Evolutionary conservation across 768 basidiomycete species (phyloP).

Genomic region (Leccinellum rugosiceps): DNA sequence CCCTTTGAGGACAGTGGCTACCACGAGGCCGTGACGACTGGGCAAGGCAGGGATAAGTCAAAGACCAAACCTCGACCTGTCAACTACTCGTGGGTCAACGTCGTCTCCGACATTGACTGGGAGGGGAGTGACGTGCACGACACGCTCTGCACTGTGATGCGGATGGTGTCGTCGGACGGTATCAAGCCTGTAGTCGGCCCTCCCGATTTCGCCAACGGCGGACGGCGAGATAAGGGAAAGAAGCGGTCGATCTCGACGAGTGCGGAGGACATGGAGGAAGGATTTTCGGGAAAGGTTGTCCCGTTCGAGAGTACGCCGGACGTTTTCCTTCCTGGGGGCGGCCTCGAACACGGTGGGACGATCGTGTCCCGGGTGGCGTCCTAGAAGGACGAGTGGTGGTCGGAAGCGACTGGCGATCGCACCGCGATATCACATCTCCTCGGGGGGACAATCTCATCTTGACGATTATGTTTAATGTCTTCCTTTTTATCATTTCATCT

Average conservation of each 20-base stretch:
- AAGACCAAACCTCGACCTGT: slow-evolving; percentile 44
- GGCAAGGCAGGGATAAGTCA: slow-evolving; percentile 24
- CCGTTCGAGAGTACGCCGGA: slow-evolving; percentile 36
- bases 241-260: slow-evolving; percentile 8
- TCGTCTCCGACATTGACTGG: slow-evolving; percentile 78
- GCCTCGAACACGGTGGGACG: slow-evolving; percentile 33
- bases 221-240: slow-evolving; percentile 30
- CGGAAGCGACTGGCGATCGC: background rate
- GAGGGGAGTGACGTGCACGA: slow-evolving; percentile 74
- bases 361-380: slow-evolving; percentile 35
- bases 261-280: slow-evolving; percentile 18
- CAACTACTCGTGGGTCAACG: slow-evolving; percentile 80
- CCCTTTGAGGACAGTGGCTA: slow-evolving; percentile 26
- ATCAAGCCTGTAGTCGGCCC: slow-evolving; percentile 27
- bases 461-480: background rate
- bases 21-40: slow-evolving; percentile 18
- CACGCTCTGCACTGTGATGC: slow-evolving; percentile 39
- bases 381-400: slow-evolving; percentile 7
- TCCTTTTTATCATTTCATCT: background rate
- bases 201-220: slow-evolving; percentile 19
- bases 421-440: background rate
- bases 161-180: slow-evolving; percentile 34
- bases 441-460: background rate
- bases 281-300: slow-evolving; percentile 26
- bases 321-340: slow-evolving; percentile 26